Conservation (phyloP, 179 eudicot genomes). For the Spergularia azorica region DNA sequence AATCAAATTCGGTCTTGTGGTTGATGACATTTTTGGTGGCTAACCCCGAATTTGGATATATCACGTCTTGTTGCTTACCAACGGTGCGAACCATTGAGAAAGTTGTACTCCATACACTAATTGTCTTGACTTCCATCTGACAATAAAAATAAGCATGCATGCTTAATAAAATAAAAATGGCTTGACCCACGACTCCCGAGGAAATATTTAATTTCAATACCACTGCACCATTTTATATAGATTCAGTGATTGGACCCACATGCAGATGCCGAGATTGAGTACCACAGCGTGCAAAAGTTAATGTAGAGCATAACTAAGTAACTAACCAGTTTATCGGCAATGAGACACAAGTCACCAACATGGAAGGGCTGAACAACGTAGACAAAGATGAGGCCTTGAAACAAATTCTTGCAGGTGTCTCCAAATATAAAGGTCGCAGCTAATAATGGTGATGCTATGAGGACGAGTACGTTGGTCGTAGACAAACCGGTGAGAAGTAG, state of each 20-base stretch:
- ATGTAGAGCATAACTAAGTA: neutral
- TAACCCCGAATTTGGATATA: conserved; percentile 34
- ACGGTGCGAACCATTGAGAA: conserved; percentile 19
- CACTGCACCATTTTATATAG: too few species aligned
- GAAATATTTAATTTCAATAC: too few species aligned
- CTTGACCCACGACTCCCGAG: too few species aligned
- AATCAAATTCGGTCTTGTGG: conserved; percentile 26
- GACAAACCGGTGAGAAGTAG: conserved; percentile 24
- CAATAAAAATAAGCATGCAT: neutral
- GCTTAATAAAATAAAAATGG: too few species aligned
- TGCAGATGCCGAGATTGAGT: neutral
- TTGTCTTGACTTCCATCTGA: conserved; percentile 21
- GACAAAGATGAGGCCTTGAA: conserved; percentile 31
- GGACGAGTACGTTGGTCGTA: conserved; percentile 9
- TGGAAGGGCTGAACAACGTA: conserved; percentile 27
- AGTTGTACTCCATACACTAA: conserved; percentile 23
- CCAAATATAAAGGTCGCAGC: conserved; percentile 25
- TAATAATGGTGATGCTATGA: conserved; percentile 19
- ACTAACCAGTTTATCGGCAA: conserved; percentile 27
- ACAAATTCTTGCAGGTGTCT: conserved; percentile 22
- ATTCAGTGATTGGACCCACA: too few species aligned
- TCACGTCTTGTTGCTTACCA: conserved; percentile 28
- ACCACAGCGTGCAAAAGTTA: too few species aligned
- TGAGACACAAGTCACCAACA: conserved; percentile 31
- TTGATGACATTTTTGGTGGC: conserved; percentile 28